Evolutionary conservation across 768 basidiomycete genomes (phyloP).

Genomic region (Coprinellus aureogranulatus): DNA sequence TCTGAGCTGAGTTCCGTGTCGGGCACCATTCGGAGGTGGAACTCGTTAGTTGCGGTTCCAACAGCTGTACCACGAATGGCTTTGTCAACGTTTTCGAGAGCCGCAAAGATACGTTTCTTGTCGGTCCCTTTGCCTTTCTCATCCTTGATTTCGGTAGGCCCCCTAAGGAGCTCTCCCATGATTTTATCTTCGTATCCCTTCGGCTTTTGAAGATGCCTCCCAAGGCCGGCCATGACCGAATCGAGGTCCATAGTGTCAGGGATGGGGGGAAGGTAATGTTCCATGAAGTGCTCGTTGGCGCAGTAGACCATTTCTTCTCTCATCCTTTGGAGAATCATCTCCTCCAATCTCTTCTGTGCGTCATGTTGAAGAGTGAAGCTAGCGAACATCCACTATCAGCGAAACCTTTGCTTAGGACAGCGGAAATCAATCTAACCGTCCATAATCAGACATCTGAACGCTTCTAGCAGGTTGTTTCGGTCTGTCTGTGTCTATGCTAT

Average conservation of each 20-base stretch:
- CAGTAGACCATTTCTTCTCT: background rate
- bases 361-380: too few relatives aligned
- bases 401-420: too few relatives aligned
- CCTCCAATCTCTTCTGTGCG: too few relatives aligned
- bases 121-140: background rate
- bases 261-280: background rate
- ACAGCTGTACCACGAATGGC: too few relatives aligned
- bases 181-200: background rate
- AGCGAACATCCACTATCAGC: too few relatives aligned
- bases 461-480: too few relatives aligned
- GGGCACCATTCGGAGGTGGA: background rate
- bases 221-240: background rate
- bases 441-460: too few relatives aligned
- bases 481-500: too few relatives aligned
- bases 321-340: too few relatives aligned
- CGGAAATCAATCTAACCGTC: too few relatives aligned
- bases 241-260: background rate
- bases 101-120: background rate
- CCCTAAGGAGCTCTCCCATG: background rate
- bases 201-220: background rate
- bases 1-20: background rate
- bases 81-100: background rate
- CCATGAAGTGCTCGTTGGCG: background rate
- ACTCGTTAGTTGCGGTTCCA: background rate
- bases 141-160: too few relatives aligned